Base-by-base conservation (phyloP, 2,329 filamentous ascomycete species). In the Tolypocladium pustulatum region DNA sequence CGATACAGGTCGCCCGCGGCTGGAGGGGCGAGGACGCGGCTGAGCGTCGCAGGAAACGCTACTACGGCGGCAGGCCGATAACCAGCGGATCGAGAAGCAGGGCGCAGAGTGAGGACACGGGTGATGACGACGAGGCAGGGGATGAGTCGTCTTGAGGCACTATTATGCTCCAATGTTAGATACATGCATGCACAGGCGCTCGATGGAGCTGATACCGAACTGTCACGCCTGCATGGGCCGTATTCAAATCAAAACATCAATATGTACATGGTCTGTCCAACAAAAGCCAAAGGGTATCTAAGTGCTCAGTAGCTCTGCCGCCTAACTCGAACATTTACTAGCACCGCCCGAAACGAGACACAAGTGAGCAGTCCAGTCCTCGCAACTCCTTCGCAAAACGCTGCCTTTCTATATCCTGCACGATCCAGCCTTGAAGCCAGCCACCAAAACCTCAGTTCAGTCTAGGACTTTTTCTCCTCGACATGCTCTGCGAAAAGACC, bases 381-480 rank as follows among this genome's bases (percentile, higher is more conserved):
- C 49, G 3, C 25, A n/a, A 34, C 49, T 20, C 41, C 41, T 7
- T 13, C 22, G 22, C 25, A 27, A 27, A 12, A 34, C 30, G 27
- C 49, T 12, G 10, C 43, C 27, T 15, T 38, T 49, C n/a, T 27
- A 30, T 54, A 4, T 32, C 22, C 30, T 30, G 17, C 10, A 32
- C 15, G 27, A 6, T 6, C 46, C 25, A 17, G 2, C 15, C 8
- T 51, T 12, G 2, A n/a, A 13, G 17, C 27, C 10, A 7, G 49
- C 27, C 30, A 12, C 20, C 49, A 32, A 3, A 51, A 22, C 17
- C 43, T 63, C 62, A 76, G 56, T 74, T 75, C 59, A 83, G 66
- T 58, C 81, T 70, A 4, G 81, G 80, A 62, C 81, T 84, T 73
- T 83, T 83, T 67, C 81, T 78, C 69, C 77, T 76, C 58, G 75